These are phyloP conservation scores for Immersiella caudata DNA, from an alignment of 495 filamentous ascomycete genomes.

Conservation along the genomic window DNA sequence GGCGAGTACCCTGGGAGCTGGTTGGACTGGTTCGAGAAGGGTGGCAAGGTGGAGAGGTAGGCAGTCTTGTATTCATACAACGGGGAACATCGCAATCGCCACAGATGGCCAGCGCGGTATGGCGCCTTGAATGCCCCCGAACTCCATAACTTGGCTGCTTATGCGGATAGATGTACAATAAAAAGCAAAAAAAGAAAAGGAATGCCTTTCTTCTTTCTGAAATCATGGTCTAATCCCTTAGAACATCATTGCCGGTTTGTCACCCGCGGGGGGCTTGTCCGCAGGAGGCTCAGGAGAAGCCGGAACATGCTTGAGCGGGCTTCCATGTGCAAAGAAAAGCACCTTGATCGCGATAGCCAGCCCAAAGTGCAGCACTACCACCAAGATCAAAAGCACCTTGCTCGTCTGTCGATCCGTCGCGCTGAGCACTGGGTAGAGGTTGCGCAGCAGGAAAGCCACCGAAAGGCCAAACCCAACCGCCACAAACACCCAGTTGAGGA, in stretches of 20 bases:
- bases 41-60: constrained; percentile 60
- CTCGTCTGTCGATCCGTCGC: constrained; percentile 91
- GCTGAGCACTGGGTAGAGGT: constrained; percentile 90
- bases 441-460: constrained; percentile 84
- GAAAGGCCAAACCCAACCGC: constrained; percentile 85
- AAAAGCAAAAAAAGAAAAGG: not conserved
- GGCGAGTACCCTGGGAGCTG: constrained; percentile 89
- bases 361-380: constrained; percentile 82
- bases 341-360: constrained; percentile 92
- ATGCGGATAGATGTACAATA: not conserved
- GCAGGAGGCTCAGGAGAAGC: not conserved
- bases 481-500: constrained; percentile 93
- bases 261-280: constrained; percentile 10
- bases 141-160: not conserved
- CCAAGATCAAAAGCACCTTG: constrained; percentile 81
- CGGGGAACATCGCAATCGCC: not conserved
- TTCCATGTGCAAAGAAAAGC: constrained; percentile 87
- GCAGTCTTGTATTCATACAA: constrained; percentile 7
- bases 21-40: constrained; percentile 79
- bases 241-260: constrained; percentile 30
- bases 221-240: constrained; percentile 17
- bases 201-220: not conserved
- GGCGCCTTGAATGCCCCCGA: not conserved
- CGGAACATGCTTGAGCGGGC: constrained; percentile 57
- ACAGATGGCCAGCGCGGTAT: not conserved